Evolutionary conservation across 495 filamentous ascomycete species (phyloP).

Genomic region (Bryoglossum gracile): DNA sequence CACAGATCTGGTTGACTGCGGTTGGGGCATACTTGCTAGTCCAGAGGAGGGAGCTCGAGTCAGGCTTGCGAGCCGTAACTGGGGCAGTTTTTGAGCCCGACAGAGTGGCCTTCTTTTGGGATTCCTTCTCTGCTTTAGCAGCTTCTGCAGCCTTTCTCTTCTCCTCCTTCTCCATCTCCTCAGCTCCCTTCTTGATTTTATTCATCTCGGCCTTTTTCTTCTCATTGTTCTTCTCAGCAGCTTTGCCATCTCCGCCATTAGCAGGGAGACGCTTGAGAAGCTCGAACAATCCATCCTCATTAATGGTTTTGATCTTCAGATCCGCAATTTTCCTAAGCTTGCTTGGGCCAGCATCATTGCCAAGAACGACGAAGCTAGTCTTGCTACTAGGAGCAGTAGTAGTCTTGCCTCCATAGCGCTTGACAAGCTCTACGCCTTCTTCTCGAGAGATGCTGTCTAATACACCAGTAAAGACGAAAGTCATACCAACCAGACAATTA

Average conservation of each 20-base stretch:
- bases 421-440: conserved; percentile 82
- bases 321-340: conserved; percentile 85
- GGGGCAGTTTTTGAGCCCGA: conserved; percentile 28
- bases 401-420: conserved; percentile 88
- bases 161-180: conserved; percentile 68
- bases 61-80: conserved; percentile 22
- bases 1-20: conserved; percentile 78
- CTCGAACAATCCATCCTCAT: conserved; percentile 85
- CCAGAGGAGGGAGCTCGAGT: conserved; percentile 62
- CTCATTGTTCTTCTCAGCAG: conserved; percentile 72
- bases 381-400: conserved; percentile 80
- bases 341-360: conserved; percentile 83
- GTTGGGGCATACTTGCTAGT: conserved; percentile 93
- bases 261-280: conserved; percentile 79
- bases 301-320: conserved; percentile 76
- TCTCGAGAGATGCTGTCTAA: conserved; percentile 71
- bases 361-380: conserved; percentile 89
- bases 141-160: conserved; percentile 44
- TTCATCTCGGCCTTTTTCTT: conserved; percentile 77
- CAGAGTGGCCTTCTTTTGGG: conserved; percentile 33
- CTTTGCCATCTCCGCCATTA: conserved; percentile 77
- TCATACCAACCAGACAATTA: conserved; percentile 86
- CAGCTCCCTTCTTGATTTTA: conserved; percentile 67
- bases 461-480: conserved; percentile 95
- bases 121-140: conserved; percentile 41